phyloP scores from a whole-genome alignment of 306 rosid species.

The Trifolium pratense region DNA sequence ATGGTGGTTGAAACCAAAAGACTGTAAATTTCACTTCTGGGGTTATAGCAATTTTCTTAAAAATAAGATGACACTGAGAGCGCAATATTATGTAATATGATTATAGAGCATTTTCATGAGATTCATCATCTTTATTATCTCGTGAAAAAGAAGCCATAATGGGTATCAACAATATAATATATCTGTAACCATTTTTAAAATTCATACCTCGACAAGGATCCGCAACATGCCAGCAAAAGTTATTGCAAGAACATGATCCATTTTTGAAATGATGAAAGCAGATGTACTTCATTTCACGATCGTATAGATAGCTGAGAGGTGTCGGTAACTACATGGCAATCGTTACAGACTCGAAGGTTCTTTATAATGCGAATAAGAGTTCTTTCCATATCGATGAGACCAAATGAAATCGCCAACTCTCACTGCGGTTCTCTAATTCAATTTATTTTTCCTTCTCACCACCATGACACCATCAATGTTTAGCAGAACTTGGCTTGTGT shows the following conservation, averaged over 20 bases:
- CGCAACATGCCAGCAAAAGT: conserved; percentile 58
- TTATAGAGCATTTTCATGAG: background rate
- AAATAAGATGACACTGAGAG: conserved; percentile 12
- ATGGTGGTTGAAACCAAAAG: background rate
- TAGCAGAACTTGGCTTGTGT: conserved; percentile 62
- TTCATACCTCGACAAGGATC: conserved; percentile 18
- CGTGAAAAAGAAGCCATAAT: conserved; percentile 6
- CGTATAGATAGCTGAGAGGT: conserved; percentile 55
- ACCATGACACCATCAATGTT: conserved; percentile 43
- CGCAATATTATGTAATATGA: background rate
- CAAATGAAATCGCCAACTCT: conserved; percentile 67
- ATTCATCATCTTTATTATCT: background rate
- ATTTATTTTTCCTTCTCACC: conserved; percentile 53
- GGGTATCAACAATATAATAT: background rate
- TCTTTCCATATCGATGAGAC: conserved; percentile 50
- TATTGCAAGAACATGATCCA: conserved; percentile 66
- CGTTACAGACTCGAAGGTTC: conserved; percentile 65
- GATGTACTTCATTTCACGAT: conserved; percentile 65
- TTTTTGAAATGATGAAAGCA: conserved; percentile 70
- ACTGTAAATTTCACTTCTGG: background rate
- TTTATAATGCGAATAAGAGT: conserved; percentile 60
- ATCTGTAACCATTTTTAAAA: background rate
- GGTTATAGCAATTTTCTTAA: conserved; percentile 15
- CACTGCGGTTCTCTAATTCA: conserved; percentile 64
- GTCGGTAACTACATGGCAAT: conserved; percentile 63